These are phyloP conservation scores for Colletotrichum sp. DNA, from an alignment of 2,329 filamentous ascomycete genomes.

Conservation along the genomic window DNA sequence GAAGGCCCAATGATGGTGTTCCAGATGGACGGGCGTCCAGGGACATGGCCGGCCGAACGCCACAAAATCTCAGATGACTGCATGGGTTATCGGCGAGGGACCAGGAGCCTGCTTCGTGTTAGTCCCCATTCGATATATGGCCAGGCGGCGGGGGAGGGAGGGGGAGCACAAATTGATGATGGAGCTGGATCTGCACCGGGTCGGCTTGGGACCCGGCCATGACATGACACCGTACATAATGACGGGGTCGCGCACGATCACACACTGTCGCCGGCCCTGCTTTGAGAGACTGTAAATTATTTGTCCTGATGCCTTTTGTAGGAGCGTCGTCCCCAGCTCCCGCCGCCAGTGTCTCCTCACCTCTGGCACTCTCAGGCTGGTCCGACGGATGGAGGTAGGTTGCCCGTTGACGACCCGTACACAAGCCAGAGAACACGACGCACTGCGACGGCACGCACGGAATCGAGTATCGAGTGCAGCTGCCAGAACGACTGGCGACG, in stretches of 20 bases:
- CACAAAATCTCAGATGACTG: conserved; percentile 16
- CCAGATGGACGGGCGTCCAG: conserved; percentile 2
- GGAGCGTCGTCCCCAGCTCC: neutral
- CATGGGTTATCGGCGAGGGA: neutral
- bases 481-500: conserved; percentile 1
- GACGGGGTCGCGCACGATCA: conserved; percentile 3
- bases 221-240: conserved; percentile 11
- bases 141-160: neutral
- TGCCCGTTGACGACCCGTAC: neutral
- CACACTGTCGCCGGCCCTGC: neutral
- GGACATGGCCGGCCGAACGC: conserved; percentile 1
- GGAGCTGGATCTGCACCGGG: conserved; percentile 8
- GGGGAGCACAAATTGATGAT: conserved; percentile 12
- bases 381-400: neutral
- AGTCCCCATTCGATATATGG: conserved; percentile 9
- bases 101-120: neutral
- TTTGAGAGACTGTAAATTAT: neutral
- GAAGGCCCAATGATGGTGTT: neutral
- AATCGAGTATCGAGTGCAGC: neutral
- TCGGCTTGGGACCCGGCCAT: neutral
- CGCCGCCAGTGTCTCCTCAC: neutral
- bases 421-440: neutral
- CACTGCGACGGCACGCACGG: neutral
- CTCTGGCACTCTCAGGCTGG: neutral
- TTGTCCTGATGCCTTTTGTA: neutral